Conservation (phyloP, 2,329 filamentous ascomycete species). For the Pseudogymnoascus sp. region DNA sequence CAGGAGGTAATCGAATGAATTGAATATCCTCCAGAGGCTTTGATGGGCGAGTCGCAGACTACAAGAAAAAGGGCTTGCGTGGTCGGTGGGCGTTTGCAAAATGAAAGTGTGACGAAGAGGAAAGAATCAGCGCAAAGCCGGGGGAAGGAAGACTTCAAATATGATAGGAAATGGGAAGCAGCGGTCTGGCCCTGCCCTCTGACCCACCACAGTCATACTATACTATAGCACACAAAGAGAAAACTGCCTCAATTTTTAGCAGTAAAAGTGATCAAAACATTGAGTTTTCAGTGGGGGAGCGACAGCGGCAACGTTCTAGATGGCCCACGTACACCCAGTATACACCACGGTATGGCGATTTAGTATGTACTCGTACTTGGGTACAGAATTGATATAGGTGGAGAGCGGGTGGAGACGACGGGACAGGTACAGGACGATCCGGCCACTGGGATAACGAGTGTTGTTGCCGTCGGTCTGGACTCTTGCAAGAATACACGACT, state of each 20-base stretch:
- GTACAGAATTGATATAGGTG: background rate
- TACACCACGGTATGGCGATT: background rate
- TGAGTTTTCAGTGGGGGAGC: background rate
- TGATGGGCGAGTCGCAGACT: constrained; percentile 5
- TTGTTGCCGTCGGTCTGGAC: background rate
- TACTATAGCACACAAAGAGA: background rate
- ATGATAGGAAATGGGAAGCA: background rate
- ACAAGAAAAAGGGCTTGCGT: constrained; percentile 8
- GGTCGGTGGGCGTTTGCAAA: constrained; percentile 5
- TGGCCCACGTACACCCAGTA: background rate
- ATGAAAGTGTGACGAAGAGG: constrained; percentile 7
- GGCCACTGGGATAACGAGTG: background rate
- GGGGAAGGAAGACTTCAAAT: background rate
- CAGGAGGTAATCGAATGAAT: constrained; percentile 4
- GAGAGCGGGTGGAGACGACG: background rate
- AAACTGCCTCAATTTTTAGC: background rate
- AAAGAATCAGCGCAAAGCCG: background rate
- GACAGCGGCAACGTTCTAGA: constrained; percentile 3
- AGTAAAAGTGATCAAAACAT: background rate
- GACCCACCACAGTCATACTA: background rate
- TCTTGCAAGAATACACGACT: background rate
- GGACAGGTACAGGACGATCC: background rate
- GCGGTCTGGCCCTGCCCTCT: constrained; percentile 3
- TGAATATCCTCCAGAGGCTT: constrained; percentile 8
- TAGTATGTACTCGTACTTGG: background rate